Evolutionary conservation across 2,329 filamentous ascomycete species (phyloP).

Genomic region (Colletotrichum sp.): DNA sequence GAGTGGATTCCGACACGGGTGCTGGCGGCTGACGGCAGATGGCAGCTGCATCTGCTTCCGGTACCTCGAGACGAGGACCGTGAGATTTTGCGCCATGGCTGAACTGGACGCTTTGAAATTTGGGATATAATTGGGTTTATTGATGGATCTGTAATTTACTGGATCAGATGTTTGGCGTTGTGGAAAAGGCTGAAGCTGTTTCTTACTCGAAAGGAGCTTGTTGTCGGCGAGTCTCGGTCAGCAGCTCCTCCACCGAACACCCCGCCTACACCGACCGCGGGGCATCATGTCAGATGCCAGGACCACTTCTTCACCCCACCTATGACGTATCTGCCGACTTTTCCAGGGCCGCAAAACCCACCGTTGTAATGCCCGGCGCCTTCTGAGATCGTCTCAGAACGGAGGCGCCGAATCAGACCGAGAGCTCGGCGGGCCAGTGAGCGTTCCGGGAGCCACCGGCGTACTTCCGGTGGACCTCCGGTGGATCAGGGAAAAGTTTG

Average conservation of each 20-base stretch:
- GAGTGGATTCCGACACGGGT: not conserved
- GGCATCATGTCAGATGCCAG: not conserved
- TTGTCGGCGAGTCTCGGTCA: not conserved
- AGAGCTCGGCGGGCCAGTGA: not conserved
- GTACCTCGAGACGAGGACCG: not conserved
- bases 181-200: not conserved
- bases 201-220: not conserved
- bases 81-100: not conserved
- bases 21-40: not conserved
- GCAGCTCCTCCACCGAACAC: not conserved
- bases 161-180: not conserved
- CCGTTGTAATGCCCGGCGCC: not conserved
- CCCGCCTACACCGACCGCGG: slow-evolving; percentile 3
- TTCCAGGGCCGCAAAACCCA: not conserved
- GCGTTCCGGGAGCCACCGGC: not conserved
- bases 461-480: not conserved
- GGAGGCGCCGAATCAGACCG: slow-evolving; percentile 6
- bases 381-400: not conserved
- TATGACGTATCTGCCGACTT: slow-evolving; percentile 6
- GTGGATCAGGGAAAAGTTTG: slow-evolving; percentile 7
- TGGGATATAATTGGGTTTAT: not conserved
- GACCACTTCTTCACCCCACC: slow-evolving; percentile 13
- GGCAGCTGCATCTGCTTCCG: not conserved
- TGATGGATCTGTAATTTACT: not conserved
- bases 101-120: not conserved